These are phyloP conservation scores for Aspergillus fumigatus DNA, from an alignment of 2,329 filamentous ascomycete genomes.

Conservation along the genomic window DNA sequence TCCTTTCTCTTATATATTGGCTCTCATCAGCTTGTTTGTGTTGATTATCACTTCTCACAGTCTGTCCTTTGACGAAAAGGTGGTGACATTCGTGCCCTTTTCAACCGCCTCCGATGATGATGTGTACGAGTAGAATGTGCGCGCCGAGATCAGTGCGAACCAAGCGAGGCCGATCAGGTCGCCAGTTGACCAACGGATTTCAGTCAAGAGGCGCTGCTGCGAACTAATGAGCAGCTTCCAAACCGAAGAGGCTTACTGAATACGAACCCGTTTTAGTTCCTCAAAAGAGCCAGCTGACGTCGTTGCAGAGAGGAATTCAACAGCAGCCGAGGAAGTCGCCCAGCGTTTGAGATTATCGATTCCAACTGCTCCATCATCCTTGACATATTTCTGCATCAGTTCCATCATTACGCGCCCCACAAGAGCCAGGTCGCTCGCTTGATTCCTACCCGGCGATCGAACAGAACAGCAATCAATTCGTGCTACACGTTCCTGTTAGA, in stretches of 20 bases:
- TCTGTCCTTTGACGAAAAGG: no score
- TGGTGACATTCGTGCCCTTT: no score
- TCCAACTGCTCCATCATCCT: slow-evolving; percentile 28
- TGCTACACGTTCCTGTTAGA: no score
- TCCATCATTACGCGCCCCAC: slow-evolving; percentile 22
- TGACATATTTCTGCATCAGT: slow-evolving; percentile 30
- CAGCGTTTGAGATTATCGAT: slow-evolving; percentile 21
- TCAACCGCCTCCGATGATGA: no score
- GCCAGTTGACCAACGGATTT: slow-evolving; percentile 9
- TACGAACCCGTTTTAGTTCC: slow-evolving; percentile 12
- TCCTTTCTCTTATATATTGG: no score
- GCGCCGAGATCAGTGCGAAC: slow-evolving; percentile 17
- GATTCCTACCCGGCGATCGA: not conserved
- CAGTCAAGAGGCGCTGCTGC: slow-evolving; percentile 14
- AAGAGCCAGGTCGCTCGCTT: slow-evolving; percentile 18
- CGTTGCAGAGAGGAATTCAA: slow-evolving; percentile 5
- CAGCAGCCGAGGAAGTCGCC: slow-evolving; percentile 2
- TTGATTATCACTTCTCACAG: no score
- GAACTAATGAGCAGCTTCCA: slow-evolving; percentile 5
- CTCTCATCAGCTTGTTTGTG: no score
- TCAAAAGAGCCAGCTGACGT: slow-evolving; percentile 13
- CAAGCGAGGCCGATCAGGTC: slow-evolving; percentile 14
- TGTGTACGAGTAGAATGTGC: slow-evolving; percentile 9
- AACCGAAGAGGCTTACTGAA: not conserved
- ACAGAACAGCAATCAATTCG: no score